Evolutionary conservation across 371 early-diverging fungal genomes (phyloP).

Genomic region (Actinomortierella ambigua): DNA sequence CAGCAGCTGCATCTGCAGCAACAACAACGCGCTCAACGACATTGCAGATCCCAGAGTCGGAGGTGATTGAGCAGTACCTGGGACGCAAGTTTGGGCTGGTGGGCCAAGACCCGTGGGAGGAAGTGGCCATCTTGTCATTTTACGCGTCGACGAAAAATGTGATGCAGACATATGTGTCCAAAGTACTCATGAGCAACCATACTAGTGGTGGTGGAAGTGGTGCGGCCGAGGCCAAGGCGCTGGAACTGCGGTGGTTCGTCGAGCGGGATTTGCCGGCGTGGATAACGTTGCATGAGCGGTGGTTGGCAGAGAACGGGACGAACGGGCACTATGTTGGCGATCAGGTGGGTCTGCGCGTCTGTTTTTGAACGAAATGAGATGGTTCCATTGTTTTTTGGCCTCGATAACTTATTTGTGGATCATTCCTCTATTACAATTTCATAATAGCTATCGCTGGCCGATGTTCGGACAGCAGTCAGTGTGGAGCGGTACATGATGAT

Average conservation of each 20-base stretch:
- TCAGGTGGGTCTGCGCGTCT: slow-evolving; percentile 13
- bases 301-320: slow-evolving; percentile 15
- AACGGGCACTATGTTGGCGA: slow-evolving; percentile 34
- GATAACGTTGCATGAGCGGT: slow-evolving; percentile 35
- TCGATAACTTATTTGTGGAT: too few species aligned
- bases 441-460: slow-evolving; percentile 28
- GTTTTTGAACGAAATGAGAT: too few species aligned
- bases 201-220: too few species aligned
- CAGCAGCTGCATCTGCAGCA: slow-evolving; percentile 9
- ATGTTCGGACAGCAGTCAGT: slow-evolving; percentile 30
- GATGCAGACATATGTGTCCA: slow-evolving; percentile 28
- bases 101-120: slow-evolving; percentile 32
- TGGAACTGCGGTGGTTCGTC: slow-evolving; percentile 24
- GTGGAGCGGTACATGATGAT: slow-evolving; percentile 32
- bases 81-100: slow-evolving; percentile 17
- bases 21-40: too few species aligned
- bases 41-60: slow-evolving; percentile 29
- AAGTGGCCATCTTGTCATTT: slow-evolving; percentile 30
- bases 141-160: slow-evolving; percentile 32
- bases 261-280: slow-evolving; percentile 15
- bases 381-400: too few species aligned
- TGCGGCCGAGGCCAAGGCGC: slow-evolving; percentile 20
- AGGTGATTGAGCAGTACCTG: slow-evolving; percentile 31
- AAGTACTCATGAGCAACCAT: slow-evolving; percentile 12
- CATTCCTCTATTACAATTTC: neutral